Conservation (phyloP, 164 flowering plant genomes). For the Magnolia sinica region DNA sequence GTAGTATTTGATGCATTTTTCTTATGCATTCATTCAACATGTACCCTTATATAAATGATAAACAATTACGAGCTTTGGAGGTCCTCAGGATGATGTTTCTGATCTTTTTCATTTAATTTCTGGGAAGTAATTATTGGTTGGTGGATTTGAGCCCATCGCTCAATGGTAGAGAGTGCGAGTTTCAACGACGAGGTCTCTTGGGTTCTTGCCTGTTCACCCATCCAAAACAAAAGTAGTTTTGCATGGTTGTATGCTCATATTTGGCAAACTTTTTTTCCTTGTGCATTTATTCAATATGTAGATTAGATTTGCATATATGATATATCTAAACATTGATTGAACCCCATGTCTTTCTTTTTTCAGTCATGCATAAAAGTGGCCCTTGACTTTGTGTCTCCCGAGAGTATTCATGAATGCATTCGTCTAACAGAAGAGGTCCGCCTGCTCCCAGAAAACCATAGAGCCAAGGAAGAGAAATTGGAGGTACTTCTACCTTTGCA, state of each 20-base stretch:
- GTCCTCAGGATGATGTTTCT: background rate
- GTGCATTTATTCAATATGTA: background rate
- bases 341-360: background rate
- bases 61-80: no score
- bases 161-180: background rate
- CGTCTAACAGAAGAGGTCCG: constrained; percentile 46
- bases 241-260: background rate
- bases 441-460: constrained; percentile 40
- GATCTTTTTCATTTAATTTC: background rate
- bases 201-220: no score
- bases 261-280: background rate
- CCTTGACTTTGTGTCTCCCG: constrained; percentile 52
- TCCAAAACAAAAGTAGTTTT: no score
- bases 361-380: constrained; percentile 56
- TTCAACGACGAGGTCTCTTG: background rate
- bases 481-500: constrained; percentile 26
- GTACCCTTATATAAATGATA: background rate
- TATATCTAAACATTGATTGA: background rate
- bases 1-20: no score
- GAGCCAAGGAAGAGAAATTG: constrained; percentile 48
- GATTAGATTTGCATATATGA: background rate
- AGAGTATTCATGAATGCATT: constrained; percentile 43
- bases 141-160: background rate
- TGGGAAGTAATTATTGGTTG: no score
- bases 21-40: background rate